Base-by-base conservation (phyloP, 2,329 filamentous ascomycete species). In the Penicillium janthinellum region DNA sequence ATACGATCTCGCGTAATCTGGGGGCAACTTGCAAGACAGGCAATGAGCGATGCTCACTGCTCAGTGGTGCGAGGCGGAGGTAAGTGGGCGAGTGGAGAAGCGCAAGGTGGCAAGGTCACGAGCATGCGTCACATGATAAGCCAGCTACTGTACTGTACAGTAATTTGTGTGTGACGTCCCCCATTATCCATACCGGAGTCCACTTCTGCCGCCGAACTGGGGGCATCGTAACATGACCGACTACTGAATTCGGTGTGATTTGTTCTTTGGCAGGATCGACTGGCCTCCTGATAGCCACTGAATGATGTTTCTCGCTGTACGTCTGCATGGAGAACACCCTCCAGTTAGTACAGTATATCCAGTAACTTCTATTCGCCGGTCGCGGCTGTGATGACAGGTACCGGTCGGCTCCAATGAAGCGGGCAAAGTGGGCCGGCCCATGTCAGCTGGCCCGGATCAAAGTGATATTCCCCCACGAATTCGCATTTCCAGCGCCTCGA, bases 41-140 rank as follows among this genome's bases (percentile, higher is more conserved):
- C 15, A 48, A n/a, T 28, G 8, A 17, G 14, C 28, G 14, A 50
- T 20, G 48, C 12, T 34, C 34, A 38, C 38, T 20, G 48, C 12
- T 34, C 34, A 38, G 35, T 52, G 49, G 45, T 20, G 48, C 31
- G 20, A 42, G 28, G 20, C 11, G 22, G n/a, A 34, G 35, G 31
- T 41, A 41, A 48, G 42, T 25, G 34, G 37, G 28, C 25, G 22
- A 42, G 37, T 38, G 34, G 39, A 47, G 50, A 34, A 37, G 50
- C n/a, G 8, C n/a, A 54, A 28, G 63, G 63, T 65, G 63, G 63
- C 63, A 57, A 65, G 61, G 57, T 65, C 61, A 65, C 61, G 59
- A 57, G 61, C 44, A 22, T 35, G 22, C 25, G 47, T 64, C 63
- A 65, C 63, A 62, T 65, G 63, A 65, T 45, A 20, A 52, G 20